phyloP scores from a whole-genome alignment of 192 early-diverging fungal species.

The Diversispora eburnea region DNA sequence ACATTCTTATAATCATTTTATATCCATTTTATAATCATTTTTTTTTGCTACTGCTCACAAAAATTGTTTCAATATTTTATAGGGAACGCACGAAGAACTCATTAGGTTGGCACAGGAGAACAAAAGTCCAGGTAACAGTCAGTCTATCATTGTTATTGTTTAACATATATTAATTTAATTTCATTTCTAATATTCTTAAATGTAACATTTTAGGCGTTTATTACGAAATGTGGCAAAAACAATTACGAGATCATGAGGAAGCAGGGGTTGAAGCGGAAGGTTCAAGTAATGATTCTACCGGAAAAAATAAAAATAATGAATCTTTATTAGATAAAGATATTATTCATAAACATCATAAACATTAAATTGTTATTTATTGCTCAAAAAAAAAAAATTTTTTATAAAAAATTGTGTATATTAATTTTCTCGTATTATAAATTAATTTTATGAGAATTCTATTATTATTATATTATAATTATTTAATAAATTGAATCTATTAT shows the following conservation, averaged over 20 bases:
- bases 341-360: too few relatives aligned
- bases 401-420: too few relatives aligned
- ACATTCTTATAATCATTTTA: too few relatives aligned
- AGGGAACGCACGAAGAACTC: constrained; percentile 78
- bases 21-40: too few relatives aligned
- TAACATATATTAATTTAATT: background rate
- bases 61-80: constrained; percentile 76
- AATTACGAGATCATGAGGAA: constrained; percentile 61
- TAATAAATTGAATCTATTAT: too few relatives aligned
- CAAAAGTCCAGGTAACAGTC: constrained; percentile 35
- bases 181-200: constrained; percentile 1
- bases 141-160: background rate
- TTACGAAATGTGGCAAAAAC: constrained; percentile 90
- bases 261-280: background rate
- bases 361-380: too few relatives aligned
- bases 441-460: too few relatives aligned
- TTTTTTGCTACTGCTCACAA: constrained; percentile 62
- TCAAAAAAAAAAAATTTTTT: too few relatives aligned
- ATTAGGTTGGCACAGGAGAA: constrained; percentile 45
- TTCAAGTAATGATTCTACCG: background rate
- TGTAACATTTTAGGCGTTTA: constrained; percentile 58
- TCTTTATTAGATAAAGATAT: too few relatives aligned
- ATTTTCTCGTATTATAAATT: too few relatives aligned
- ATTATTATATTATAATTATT: too few relatives aligned
- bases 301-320: too few relatives aligned